Base-by-base conservation (phyloP, 352 stramenopile genomes). In the Globisporangium nagaii region DNA sequence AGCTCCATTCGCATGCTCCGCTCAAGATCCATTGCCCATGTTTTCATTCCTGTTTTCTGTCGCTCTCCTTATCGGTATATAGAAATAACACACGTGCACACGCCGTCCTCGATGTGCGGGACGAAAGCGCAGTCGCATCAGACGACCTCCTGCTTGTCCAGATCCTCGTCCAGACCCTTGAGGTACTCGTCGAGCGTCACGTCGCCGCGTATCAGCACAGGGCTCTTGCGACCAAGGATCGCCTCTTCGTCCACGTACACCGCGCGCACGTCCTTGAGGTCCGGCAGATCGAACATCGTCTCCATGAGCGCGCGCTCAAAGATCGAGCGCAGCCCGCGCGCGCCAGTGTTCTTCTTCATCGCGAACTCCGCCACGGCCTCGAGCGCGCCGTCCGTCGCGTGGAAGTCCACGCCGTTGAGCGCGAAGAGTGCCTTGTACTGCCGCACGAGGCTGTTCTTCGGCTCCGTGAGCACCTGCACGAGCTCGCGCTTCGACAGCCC, bases 381-480 rank as follows among this genome's bases (percentile, higher is more conserved):
- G n/a, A 99, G 65, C n/a, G 93, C 96, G 27, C 79, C 86, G 41
- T 98, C 84, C 0, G 95, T 98, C 30, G 97, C 77, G 70, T 98
- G 87, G 62, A 99, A 98, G 47, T 98, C 90, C 42, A 98, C 93
- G 68, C 96, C 84, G 68, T 98, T 96, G 57, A 99, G 86, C 24
- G 89, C 88, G 71, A 99, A 99, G 30, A 98, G 74, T 24, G 89
- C 95, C 47, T 90, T 93, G 78, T 99, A 99, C 75, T 99, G 96
- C 66, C 96, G 96, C 56, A 98, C 79, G 17, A 99, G 86, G 37
- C 94, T 97, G 65, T 99, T 98, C 72, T 98, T 98, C 1, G 96
- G 96, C 57, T 98, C 84, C 6, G 93, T 99, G 37, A 99, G 81
- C 64, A 99, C 96, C 60, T 98, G 92, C 25, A 97, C 79, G 15